Evolutionary conservation across 305 asterid species (phyloP).

Genomic region (Fraxinus velutina): DNA sequence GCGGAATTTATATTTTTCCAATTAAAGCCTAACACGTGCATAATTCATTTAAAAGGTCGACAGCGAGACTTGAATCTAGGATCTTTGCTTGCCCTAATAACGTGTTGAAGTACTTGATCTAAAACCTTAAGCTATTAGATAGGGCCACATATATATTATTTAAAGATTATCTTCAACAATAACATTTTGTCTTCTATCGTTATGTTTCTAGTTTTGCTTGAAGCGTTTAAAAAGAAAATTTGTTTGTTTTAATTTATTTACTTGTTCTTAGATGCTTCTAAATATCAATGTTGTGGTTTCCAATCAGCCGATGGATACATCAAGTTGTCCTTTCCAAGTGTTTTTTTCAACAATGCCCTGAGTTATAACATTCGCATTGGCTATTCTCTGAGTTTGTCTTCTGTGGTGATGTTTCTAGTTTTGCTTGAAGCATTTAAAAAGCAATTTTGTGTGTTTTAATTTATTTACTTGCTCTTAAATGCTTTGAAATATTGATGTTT

Average conservation of each 20-base stretch:
- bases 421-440: slow-evolving; percentile 14
- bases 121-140: background rate
- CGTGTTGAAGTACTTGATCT: background rate
- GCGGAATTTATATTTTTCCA: background rate
- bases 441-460: background rate
- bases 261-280: background rate
- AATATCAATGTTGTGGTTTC: background rate
- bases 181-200: background rate
- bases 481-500: background rate
- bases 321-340: background rate
- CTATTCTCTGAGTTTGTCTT: background rate
- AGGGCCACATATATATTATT: background rate
- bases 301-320: background rate
- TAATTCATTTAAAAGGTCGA: background rate
- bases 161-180: background rate
- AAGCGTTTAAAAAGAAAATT: background rate
- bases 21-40: background rate
- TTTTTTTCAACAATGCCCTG: background rate
- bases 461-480: background rate
- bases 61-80: background rate
- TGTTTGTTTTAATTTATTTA: background rate
- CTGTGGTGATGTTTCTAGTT: background rate
- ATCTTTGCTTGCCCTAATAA: background rate
- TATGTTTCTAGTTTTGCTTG: background rate
- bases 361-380: background rate